These are phyloP conservation scores for Epithemia pelagica DNA, from an alignment of 108 stramenopile genomes.

Conservation along the genomic window DNA sequence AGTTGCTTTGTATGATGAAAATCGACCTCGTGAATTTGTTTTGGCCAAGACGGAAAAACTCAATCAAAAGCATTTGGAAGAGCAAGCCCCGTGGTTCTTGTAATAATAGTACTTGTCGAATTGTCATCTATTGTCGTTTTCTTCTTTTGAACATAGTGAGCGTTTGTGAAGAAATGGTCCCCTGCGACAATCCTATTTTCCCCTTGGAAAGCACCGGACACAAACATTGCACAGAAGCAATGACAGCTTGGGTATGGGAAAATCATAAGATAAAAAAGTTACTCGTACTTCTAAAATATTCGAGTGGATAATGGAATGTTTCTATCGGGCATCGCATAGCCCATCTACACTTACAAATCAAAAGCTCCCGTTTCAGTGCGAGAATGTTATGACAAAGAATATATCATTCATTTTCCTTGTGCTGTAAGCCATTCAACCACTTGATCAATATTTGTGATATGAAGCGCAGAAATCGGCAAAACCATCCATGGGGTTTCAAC, in stretches of 20 bases:
- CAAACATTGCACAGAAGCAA: no score
- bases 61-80: slow-evolving; percentile 46
- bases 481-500: slow-evolving; percentile 97
- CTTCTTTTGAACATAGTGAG: neutral
- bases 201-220: no score
- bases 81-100: slow-evolving; percentile 79
- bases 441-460: slow-evolving; percentile 90
- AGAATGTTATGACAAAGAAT: neutral
- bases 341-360: no score
- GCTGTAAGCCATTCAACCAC: slow-evolving; percentile 91
- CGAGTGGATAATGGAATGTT: no score
- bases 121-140: no score
- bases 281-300: no score
- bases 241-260: no score
- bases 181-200: neutral
- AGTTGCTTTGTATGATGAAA: slow-evolving; percentile 45
- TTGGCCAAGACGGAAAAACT: slow-evolving; percentile 43
- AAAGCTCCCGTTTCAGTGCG: no score
- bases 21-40: slow-evolving; percentile 48
- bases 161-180: neutral
- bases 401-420: slow-evolving; percentile 64
- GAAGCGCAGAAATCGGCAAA: slow-evolving; percentile 83
- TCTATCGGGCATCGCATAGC: no score
- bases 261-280: no score
- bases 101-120: no score